Evolutionary conservation across 2,329 filamentous ascomycete species (phyloP), one percentile per base, ranked within the genome.

Genomic region (Calonectria pteridis): DNA sequence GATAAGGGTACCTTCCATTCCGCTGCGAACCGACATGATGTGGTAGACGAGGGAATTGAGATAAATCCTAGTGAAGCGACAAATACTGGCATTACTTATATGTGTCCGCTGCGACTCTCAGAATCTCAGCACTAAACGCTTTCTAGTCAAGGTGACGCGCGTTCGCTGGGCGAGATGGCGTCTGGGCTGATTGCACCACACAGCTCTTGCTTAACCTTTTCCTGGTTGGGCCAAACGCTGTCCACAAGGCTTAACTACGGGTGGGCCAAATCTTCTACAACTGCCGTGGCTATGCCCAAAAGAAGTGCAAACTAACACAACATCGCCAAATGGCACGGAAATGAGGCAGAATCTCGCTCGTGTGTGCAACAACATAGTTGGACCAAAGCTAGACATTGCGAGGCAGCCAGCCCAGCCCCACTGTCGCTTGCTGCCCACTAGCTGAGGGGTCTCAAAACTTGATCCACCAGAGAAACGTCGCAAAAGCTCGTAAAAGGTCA

Each of bases 91-190:
- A 64, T 64, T n/a, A 14, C 26, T 46, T 64, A 64, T 64, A 49
- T 23, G 9, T 3, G 16, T 64, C 6, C 18, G 13, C 7, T 7
- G 23, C 37, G 13, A 16, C 59, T 46, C 18, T 33, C 40, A 9
- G 50, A 16, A 14, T 49, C 35, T 31, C 23, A n/a, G 23, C 55
- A 69, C 55, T 63, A 62, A 50, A 37, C 46, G 35, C 67, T 29
- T 55, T 37, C 16, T 18, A 51, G 26, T 53, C 58, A 43, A 63
- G 29, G 31, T 53, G 67, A 69, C 58, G 67, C 67, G 55, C 58
- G 67, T 69, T 63, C 67, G 62, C 29, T 14, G 23, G n/a, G 46
- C 33, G 23, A 28, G 26, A 63, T 69, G 31, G 55, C 58, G 31
- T 46, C 6, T 58, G 43, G 20, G 65, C 33, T 20, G 13, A 43